These are phyloP conservation scores for Salix suchowensis DNA, from an alignment of 345 rosid species.

Conservation along the genomic window DNA sequence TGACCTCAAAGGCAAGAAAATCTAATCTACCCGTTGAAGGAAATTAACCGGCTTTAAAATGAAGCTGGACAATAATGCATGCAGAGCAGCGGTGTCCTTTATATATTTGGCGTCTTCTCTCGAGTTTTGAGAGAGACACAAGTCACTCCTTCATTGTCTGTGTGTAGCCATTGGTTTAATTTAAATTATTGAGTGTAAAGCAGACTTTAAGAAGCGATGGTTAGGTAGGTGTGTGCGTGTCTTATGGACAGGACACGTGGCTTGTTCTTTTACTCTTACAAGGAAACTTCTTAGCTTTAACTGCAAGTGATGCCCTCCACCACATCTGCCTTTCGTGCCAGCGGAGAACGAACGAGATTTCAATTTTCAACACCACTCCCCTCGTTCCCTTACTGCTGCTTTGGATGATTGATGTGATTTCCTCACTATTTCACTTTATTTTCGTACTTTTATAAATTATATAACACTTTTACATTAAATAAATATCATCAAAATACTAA, in stretches of 20 bases:
- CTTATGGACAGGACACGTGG: neutral
- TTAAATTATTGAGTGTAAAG: neutral
- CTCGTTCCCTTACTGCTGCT: neutral
- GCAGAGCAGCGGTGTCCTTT: neutral
- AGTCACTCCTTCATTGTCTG: neutral
- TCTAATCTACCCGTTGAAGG: neutral
- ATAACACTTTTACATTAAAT: no score
- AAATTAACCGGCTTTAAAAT: no score
- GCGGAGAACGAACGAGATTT: neutral
- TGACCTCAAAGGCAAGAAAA: neutral
- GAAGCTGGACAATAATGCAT: neutral
- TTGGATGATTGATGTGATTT: no score
- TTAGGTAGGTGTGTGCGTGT: neutral
- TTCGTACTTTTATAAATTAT: no score
- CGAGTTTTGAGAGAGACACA: neutral
- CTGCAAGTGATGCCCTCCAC: neutral
- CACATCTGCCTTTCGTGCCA: neutral
- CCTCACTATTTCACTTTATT: no score
- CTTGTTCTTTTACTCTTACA: neutral
- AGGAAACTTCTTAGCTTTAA: neutral
- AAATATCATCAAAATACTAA: no score
- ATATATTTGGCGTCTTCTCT: neutral
- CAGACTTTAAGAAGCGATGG: neutral
- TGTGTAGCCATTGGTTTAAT: neutral
- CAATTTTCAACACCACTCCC: neutral